Percentiles rank a stretch among this genome's conserved stretches.
phyloP scores from a whole-genome alignment of 2,329 filamentous ascomycete genomes.

The Fonsecaea nubica region DNA sequence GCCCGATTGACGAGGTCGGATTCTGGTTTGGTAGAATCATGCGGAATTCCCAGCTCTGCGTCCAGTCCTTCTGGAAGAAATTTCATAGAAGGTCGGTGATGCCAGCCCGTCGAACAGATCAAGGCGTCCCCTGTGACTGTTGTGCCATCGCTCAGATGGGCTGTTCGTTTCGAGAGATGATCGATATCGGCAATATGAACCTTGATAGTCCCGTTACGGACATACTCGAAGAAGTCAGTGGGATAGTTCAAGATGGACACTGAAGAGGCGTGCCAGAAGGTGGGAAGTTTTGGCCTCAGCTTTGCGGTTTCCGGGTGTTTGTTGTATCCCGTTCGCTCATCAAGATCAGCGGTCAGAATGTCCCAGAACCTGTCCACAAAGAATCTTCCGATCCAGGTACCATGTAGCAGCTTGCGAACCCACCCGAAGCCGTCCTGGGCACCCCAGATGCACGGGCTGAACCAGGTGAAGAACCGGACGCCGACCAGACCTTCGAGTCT shows the following conservation, averaged over 20 bases:
- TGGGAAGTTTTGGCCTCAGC: constrained; percentile 50
- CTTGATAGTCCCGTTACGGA: constrained; percentile 60
- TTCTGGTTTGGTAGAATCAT: constrained; percentile 10
- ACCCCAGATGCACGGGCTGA: constrained; percentile 77
- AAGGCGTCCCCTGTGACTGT: constrained; percentile 57
- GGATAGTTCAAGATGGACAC: constrained; percentile 68
- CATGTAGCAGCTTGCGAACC: constrained; percentile 57
- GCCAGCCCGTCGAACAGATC: constrained; percentile 65
- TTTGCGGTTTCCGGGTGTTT: constrained; percentile 53
- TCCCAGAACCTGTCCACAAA: constrained; percentile 61
- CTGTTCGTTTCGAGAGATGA: constrained; percentile 51
- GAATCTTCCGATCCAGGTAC: constrained; percentile 58
- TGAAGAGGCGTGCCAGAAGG: constrained; percentile 61
- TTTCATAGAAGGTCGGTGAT: constrained; percentile 54
- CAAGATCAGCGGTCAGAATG: constrained; percentile 56
- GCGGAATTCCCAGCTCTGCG: constrained; percentile 55
- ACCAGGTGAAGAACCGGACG: constrained; percentile 72
- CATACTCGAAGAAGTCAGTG: constrained; percentile 62
- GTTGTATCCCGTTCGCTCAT: constrained; percentile 56
- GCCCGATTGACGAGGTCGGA: constrained; percentile 49
- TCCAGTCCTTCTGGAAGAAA: constrained; percentile 56
- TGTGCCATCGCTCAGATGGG: constrained; percentile 58
- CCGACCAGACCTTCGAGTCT: constrained; percentile 67
- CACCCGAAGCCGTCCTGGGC: constrained; percentile 51
- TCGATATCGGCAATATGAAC: constrained; percentile 63